These are phyloP conservation scores for Leptographium procerum DNA, from an alignment of 2,329 filamentous ascomycete species.

Conservation along the genomic window DNA sequence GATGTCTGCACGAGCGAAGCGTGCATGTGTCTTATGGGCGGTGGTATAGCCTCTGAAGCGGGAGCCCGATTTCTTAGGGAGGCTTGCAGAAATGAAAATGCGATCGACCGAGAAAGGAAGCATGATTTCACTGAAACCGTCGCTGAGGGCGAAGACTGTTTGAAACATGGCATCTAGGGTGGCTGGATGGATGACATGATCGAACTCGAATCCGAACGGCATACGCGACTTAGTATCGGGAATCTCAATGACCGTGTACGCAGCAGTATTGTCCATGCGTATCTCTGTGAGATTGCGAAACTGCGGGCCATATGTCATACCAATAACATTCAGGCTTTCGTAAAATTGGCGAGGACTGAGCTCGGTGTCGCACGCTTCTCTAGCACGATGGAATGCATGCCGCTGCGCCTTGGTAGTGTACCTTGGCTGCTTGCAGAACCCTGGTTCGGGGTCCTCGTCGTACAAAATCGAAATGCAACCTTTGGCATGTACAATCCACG, in stretches of 20 bases:
- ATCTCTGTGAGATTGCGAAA: conserved; percentile 35
- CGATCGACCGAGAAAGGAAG: conserved; percentile 34
- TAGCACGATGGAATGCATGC: conserved; percentile 15
- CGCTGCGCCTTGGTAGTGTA: background rate
- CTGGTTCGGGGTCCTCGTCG: background rate
- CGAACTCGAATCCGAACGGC: conserved; percentile 41
- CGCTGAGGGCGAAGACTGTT: conserved; percentile 33
- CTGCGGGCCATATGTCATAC: conserved; percentile 38
- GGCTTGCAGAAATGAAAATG: conserved; percentile 31
- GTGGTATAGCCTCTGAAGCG: conserved; percentile 31
- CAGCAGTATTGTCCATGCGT: conserved; percentile 12
- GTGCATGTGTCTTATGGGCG: conserved; percentile 21
- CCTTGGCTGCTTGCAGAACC: background rate
- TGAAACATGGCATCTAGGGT: conserved; percentile 48
- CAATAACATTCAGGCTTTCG: conserved; percentile 35
- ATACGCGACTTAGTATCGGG: conserved; percentile 40
- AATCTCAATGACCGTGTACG: conserved; percentile 25
- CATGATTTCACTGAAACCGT: conserved; percentile 27
- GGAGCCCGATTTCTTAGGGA: conserved; percentile 20
- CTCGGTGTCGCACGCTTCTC: conserved; percentile 19
- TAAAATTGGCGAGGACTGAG: conserved; percentile 36
- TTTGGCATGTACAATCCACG: conserved; percentile 28
- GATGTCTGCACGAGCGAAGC: conserved; percentile 30
- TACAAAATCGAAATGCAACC: conserved; percentile 17
- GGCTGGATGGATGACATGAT: conserved; percentile 45